Evolutionary conservation across 192 early-diverging fungal genomes (phyloP), one percentile per base, ranked within the genome.

Genomic region (Jimgerdemannia flammicorona): DNA sequence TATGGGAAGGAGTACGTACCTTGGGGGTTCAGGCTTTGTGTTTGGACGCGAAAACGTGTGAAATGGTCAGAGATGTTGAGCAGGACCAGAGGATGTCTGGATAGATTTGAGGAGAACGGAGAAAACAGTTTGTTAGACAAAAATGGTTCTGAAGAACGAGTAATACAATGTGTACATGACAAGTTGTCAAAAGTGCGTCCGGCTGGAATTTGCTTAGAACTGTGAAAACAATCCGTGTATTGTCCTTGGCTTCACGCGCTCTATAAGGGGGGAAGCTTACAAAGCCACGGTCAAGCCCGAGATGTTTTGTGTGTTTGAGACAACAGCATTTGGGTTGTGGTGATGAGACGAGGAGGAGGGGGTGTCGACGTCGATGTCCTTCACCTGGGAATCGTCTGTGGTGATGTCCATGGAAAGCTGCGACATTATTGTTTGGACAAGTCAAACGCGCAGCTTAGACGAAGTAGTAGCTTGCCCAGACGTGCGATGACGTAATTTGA

Each of bases 51-150:
- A 4, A 83, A 86, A 29, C 95, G 85, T 42, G 91, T 95, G 80
- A 86, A 95, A 73, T 96, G 95, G 78, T 96, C 95, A 4, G 94
- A 95, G 69, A 95, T 91, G 67, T 96, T 96, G 49, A 95, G 81
- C 70, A 96, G 84, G n/a, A 93, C 93, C 71, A 96, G 86, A 4
- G 95, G 93, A 83, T 96, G 95, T 20, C 94, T 95, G 41, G 14
- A n/a, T 44, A 39, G 3, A 44, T 39, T 8, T 14, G 49, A 59
- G 49, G 14, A 14, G 49, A 14, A 14, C 8, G 49, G 49, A 14
- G 49, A 14, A 10, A 10, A 10, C 49, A 10, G 49, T 2, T 14
- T 59, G 8, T 14, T 59, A 14, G 8, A 59, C 49, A 59, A 59
- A 14, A 59, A 29, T 29, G 29, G 29, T 29, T 29, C 29, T 29